Percentiles rank a stretch among this genome's conserved stretches.
These are phyloP conservation scores for Tuctoria greenei DNA, from an alignment of 176 grass and related monocot genomes.

Conservation along the genomic window DNA sequence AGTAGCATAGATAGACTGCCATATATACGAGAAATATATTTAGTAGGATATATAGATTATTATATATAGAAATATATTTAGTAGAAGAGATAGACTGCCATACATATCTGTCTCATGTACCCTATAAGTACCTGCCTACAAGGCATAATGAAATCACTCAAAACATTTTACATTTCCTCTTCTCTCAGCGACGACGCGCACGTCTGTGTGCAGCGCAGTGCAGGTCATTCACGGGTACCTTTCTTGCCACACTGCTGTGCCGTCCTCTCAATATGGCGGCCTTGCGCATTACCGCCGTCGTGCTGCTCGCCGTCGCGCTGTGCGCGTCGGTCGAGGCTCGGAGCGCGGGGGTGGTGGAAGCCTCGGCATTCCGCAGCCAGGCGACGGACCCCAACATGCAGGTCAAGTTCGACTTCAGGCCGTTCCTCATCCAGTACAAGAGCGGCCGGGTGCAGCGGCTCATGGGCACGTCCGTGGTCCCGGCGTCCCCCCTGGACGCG, in stretches of 20 bases:
- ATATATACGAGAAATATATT: too few species aligned
- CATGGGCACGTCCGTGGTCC: slow-evolving; percentile 37
- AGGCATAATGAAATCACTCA: too few species aligned
- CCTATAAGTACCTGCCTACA: too few species aligned
- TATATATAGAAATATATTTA: too few species aligned
- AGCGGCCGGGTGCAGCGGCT: slow-evolving; percentile 56
- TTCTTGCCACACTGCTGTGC: background rate
- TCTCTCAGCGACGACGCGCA: background rate
- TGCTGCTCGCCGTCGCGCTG: background rate
- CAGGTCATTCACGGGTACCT: background rate
- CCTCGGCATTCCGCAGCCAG: slow-evolving; percentile 34
- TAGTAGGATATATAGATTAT: too few species aligned
- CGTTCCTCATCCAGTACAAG: slow-evolving; percentile 57
- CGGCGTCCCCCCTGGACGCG: slow-evolving; percentile 38
- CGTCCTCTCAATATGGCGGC: background rate
- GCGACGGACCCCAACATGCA: slow-evolving; percentile 31
- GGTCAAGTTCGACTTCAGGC: slow-evolving; percentile 72
- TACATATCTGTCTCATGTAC: too few species aligned
- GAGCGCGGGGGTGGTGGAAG: background rate
- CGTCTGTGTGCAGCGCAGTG: background rate
- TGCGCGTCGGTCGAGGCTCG: background rate
- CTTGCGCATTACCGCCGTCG: background rate
- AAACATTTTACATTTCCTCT: too few species aligned
- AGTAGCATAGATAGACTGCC: too few species aligned
- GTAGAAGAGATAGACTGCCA: too few species aligned